Evolutionary conservation across 2,329 filamentous ascomycete species (phyloP).

Genomic region (Colletotrichum spinosum): DNA sequence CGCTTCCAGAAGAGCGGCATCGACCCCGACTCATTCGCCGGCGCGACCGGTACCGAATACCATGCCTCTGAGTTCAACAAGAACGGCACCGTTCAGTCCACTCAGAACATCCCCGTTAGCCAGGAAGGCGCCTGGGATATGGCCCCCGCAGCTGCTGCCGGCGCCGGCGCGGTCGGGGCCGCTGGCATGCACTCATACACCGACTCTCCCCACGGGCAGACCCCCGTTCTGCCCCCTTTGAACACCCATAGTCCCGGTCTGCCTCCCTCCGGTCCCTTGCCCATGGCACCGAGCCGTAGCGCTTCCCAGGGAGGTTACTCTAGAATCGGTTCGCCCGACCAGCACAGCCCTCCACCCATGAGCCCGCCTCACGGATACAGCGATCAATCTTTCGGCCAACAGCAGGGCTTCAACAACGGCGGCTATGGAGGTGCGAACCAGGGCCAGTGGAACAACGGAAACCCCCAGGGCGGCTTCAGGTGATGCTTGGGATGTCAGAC

Average conservation of each 20-base stretch:
- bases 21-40: constrained; percentile 59
- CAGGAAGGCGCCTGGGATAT: constrained; percentile 43
- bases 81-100: constrained; percentile 43
- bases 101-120: constrained; percentile 47
- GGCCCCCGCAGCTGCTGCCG: constrained; percentile 37
- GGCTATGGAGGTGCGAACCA: constrained; percentile 32
- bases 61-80: constrained; percentile 47
- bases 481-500: background rate
- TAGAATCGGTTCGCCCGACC: constrained; percentile 32
- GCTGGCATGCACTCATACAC: constrained; percentile 31
- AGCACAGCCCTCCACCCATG: constrained; percentile 36
- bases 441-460: constrained; percentile 29
- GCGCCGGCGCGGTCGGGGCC: constrained; percentile 35
- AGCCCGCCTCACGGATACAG: constrained; percentile 26
- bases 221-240: constrained; percentile 26
- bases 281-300: constrained; percentile 34
- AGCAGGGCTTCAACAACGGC: constrained; percentile 24
- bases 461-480: constrained; percentile 33
- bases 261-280: constrained; percentile 35
- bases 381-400: constrained; percentile 23
- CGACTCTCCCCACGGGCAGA: constrained; percentile 18
- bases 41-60: constrained; percentile 51
- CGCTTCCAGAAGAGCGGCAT: constrained; percentile 60
- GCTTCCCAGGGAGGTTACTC: constrained; percentile 34
- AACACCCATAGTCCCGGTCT: constrained; percentile 35